Base-by-base conservation (phyloP, 2,329 filamentous ascomycete species). In the Sporothrix brunneoviolacea region DNA sequence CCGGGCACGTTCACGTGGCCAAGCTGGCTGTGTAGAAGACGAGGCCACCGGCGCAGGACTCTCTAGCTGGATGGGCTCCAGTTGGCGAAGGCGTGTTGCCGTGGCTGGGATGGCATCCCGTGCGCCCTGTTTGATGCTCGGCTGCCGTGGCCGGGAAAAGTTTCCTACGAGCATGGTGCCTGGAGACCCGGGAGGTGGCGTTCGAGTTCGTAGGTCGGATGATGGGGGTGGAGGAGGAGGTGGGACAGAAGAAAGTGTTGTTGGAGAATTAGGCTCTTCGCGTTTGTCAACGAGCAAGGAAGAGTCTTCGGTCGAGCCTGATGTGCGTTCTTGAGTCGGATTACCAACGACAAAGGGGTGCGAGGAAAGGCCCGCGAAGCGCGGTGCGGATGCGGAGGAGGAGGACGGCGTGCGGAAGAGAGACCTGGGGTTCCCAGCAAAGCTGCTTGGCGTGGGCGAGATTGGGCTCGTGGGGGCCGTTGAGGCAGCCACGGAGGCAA, bases 71-170 rank as follows among this genome's bases (percentile, higher is more conserved):
- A 53, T 22, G 4, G 50, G 37, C 21, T 53, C 51, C 19, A 46
- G 51, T 53, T 60, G 62, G 61, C 35, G 41, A 10, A 27, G 30
- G 12, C 39, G 39, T 9, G 28, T 27, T 2, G 44, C 38, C 1
- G 32, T 41, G 28, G 35, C n/a, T 3, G 39, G 33, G 18, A 28
- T 16, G 15, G 13, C 58, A 19, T 61, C 57, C 24, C 60, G 59
- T 24, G 59, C 61, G 39, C 62, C 61, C 54, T 73, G 73, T 50
- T 70, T 70, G 53, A 77, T 68, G 61, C 77, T 80, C 35, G 70
- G 66, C 54, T 77, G 78, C 51, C 78, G 70, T 37, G 78, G 78
- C 35, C 78, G 71, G n/a, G 78, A 82, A 61, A 82, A 82, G 63
- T 82, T 82, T 58, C 74, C 73, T 40, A 78, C 68, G 40, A 62